phyloP scores from a whole-genome alignment of 768 basidiomycete species.

The Kwoniella dendrophila region DNA sequence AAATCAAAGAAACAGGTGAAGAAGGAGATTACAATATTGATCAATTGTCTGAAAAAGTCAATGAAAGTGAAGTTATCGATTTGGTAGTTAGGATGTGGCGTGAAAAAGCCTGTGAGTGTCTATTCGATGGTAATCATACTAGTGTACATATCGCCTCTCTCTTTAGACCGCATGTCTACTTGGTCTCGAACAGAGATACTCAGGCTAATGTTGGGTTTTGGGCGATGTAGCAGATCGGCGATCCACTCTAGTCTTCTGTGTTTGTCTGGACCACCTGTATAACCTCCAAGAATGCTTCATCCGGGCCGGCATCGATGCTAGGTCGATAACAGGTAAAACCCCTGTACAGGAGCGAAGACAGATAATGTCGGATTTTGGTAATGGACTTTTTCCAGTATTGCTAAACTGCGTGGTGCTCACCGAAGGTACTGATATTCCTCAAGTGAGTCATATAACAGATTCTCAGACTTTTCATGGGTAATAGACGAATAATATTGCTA shows the following conservation, averaged over 20 bases:
- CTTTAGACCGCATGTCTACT: background rate
- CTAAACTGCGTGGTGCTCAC: slow-evolving; percentile 95
- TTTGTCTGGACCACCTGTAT: slow-evolving; percentile 76
- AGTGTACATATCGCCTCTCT: background rate
- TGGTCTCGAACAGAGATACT: background rate
- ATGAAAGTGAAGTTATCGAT: slow-evolving; percentile 73
- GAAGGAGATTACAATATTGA: slow-evolving; percentile 81
- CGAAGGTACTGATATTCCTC: slow-evolving; percentile 92
- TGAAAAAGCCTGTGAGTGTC: slow-evolving; percentile 71
- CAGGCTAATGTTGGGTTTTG: background rate
- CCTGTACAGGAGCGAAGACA: slow-evolving; percentile 66
- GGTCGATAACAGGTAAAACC: slow-evolving; percentile 73
- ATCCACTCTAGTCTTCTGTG: slow-evolving; percentile 88
- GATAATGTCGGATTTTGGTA: slow-evolving; percentile 68
- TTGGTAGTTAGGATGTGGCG: slow-evolving; percentile 81
- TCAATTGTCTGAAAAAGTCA: slow-evolving; percentile 77
- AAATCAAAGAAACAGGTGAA: slow-evolving; percentile 60
- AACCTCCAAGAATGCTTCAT: slow-evolving; percentile 73
- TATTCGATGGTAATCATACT: background rate
- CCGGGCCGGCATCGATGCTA: slow-evolving; percentile 76
- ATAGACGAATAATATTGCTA: background rate
- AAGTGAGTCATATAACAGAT: slow-evolving; percentile 48
- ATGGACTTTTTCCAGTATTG: slow-evolving; percentile 77
- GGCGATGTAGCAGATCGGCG: slow-evolving; percentile 63
- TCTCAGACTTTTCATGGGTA: background rate